phyloP scores from a whole-genome alignment of 257 asterid genomes.

The Solanum bukasovii region DNA sequence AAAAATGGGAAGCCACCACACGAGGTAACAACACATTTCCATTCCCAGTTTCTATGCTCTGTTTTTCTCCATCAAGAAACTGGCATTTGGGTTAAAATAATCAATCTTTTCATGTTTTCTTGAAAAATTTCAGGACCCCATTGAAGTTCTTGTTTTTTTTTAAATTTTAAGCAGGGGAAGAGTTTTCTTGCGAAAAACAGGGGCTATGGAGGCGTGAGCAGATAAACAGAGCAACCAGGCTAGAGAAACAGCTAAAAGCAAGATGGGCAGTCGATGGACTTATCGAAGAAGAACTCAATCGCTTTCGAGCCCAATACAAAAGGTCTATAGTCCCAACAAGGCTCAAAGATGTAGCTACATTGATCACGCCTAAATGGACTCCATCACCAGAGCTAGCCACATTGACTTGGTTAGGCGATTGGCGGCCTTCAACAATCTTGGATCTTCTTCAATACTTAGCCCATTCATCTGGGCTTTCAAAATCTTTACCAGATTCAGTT shows the following conservation, averaged over 20 bases:
- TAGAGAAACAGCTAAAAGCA: constrained; percentile 62
- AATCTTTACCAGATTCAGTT: constrained; percentile 22
- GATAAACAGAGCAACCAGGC: constrained; percentile 49
- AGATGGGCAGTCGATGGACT: constrained; percentile 58
- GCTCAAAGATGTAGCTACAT: constrained; percentile 42
- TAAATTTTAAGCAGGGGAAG: constrained; percentile 23
- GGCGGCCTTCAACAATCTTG: constrained; percentile 79
- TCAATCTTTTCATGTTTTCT: neutral
- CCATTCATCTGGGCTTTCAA: constrained; percentile 11
- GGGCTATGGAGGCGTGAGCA: constrained; percentile 68
- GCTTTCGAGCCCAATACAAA: constrained; percentile 39
- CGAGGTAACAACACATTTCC: constrained; percentile 19
- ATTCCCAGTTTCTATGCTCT: neutral
- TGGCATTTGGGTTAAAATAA: neutral
- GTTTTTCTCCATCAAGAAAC: neutral
- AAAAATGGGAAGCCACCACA: constrained; percentile 22
- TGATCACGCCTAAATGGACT: constrained; percentile 61
- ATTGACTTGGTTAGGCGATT: constrained; percentile 72
- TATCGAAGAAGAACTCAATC: constrained; percentile 47
- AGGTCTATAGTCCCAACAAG: constrained; percentile 32
- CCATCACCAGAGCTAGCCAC: constrained; percentile 61
- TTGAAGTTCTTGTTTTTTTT: neutral
- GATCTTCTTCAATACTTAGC: constrained; percentile 43
- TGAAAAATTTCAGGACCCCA: neutral
- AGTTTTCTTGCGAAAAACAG: constrained; percentile 29